Percentiles rank a stretch among this genome's conserved stretches.
phyloP scores from a whole-genome alignment of 176 grass and related monocot genomes.

The Aegilops longissima region DNA sequence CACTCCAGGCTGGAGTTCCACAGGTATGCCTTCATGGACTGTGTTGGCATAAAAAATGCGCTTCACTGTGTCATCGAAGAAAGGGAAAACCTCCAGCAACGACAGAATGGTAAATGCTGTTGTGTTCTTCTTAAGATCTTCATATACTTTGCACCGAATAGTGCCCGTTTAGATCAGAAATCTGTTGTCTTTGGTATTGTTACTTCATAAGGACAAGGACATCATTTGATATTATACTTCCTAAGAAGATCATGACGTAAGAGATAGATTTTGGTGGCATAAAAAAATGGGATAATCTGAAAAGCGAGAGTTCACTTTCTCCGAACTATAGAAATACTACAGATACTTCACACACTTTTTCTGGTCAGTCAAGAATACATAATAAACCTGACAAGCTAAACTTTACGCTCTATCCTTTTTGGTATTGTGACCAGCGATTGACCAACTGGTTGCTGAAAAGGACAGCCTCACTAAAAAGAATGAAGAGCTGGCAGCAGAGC shows the following conservation, averaged over 20 bases:
- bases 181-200: background rate
- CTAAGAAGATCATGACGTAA: background rate
- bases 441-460: slow-evolving; percentile 6
- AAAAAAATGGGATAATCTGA: background rate
- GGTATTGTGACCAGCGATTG: background rate
- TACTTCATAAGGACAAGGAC: background rate
- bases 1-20: slow-evolving; percentile 14
- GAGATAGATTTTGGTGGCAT: background rate
- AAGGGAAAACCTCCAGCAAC: slow-evolving; percentile 3
- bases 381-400: background rate
- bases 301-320: slow-evolving; percentile 15
- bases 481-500: slow-evolving; percentile 14
- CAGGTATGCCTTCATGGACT: background rate
- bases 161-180: background rate
- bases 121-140: background rate
- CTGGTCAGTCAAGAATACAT: background rate
- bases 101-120: background rate
- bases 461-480: slow-evolving; percentile 12
- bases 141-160: background rate
- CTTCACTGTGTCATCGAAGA: slow-evolving; percentile 19
- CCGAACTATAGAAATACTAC: background rate
- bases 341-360: background rate
- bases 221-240: background rate
- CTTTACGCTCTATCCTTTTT: background rate
- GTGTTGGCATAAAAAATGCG: background rate